These are phyloP conservation scores for Elasticomyces elasticus DNA, from an alignment of 495 filamentous ascomycete genomes.

Conservation along the genomic window DNA sequence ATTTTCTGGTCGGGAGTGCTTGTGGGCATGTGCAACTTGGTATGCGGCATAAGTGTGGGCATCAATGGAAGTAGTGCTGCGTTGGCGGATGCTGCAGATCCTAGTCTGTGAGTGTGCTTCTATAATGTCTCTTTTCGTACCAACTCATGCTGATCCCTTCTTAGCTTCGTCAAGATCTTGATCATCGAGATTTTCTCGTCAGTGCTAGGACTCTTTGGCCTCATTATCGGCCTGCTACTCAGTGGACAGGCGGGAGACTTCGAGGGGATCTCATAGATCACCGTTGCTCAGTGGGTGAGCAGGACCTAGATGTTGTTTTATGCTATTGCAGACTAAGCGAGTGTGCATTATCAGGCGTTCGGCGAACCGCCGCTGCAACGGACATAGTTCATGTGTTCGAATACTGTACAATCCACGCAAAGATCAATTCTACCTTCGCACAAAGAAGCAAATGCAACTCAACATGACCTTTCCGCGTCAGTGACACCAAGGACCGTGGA, in stretches of 20 bases:
- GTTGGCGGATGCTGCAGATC: slow-evolving; percentile 88
- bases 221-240: slow-evolving; percentile 87
- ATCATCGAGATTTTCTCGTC: slow-evolving; percentile 99
- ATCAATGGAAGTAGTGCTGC: slow-evolving; percentile 97
- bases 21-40: slow-evolving; percentile 86
- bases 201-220: slow-evolving; percentile 90
- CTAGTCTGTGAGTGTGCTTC: slow-evolving; percentile 58
- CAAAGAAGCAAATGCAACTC: too few relatives aligned
- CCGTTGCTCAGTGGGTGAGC: not conserved
- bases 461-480: too few relatives aligned
- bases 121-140: slow-evolving; percentile 22
- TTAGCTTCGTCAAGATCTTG: slow-evolving; percentile 93
- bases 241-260: slow-evolving; percentile 74
- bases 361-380: not conserved
- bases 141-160: not conserved
- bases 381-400: not conserved
- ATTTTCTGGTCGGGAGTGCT: slow-evolving; percentile 93
- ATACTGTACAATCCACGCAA: too few relatives aligned
- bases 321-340: not conserved
- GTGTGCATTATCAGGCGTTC: not conserved
- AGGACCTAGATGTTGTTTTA: not conserved
- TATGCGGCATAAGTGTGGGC: slow-evolving; percentile 93
- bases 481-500: too few relatives aligned
- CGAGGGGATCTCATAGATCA: slow-evolving; percentile 11
- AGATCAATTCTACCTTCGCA: too few relatives aligned